Conservation (phyloP, 2,329 filamentous ascomycete genomes). For the Colletotrichum magnum region DNA sequence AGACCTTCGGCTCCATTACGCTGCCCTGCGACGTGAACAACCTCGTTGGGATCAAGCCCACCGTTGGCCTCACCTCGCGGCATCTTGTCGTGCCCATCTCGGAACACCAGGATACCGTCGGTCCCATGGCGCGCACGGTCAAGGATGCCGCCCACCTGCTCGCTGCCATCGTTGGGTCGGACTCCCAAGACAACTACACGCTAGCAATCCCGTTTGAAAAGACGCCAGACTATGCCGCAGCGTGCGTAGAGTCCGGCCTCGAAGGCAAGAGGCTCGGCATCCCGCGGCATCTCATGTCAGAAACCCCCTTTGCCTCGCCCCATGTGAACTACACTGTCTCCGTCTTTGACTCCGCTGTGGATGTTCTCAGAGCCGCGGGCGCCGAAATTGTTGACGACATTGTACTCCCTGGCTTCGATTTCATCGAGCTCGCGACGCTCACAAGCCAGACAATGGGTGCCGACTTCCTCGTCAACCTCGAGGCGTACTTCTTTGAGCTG, state of each 20-base stretch:
- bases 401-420: conserved; percentile 61
- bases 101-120: conserved; percentile 75
- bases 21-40: conserved; percentile 69
- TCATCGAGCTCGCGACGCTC: conserved; percentile 49
- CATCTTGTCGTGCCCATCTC: conserved; percentile 76
- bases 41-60: conserved; percentile 78
- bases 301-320: neutral
- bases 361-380: conserved; percentile 66
- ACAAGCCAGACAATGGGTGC: conserved; percentile 65
- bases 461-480: conserved; percentile 70
- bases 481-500: conserved; percentile 68
- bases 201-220: conserved; percentile 64
- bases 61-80: conserved; percentile 75
- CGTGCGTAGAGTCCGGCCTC: conserved; percentile 68
- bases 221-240: conserved; percentile 72
- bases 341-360: conserved; percentile 70
- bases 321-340: conserved; percentile 47
- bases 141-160: conserved; percentile 75
- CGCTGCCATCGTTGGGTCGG: conserved; percentile 73
- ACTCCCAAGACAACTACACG: conserved; percentile 76
- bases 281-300: conserved; percentile 66
- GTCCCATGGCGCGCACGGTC: conserved; percentile 75
- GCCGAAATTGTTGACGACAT: conserved; percentile 71
- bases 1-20: conserved; percentile 76
- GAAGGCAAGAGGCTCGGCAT: conserved; percentile 74